Percentiles rank a stretch among this genome's conserved stretches.
Conservation (phyloP, 208 protist genomes). For the Trypanosoma congolense region DNA sequence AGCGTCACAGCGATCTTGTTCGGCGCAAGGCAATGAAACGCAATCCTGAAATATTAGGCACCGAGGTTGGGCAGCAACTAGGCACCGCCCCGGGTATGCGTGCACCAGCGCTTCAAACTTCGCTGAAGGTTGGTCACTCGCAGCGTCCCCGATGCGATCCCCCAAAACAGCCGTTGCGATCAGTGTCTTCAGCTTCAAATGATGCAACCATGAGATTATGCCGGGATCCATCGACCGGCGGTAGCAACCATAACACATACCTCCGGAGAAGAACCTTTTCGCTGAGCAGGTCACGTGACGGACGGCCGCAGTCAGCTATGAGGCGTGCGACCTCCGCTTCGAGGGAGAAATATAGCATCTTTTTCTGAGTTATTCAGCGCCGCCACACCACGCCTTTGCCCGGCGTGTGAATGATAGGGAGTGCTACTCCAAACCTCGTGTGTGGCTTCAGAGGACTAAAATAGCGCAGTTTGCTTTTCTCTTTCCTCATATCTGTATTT, state of each 20-base stretch:
- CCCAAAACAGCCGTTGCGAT: neutral
- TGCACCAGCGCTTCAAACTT: neutral
- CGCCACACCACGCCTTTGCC: too few relatives aligned
- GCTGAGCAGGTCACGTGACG: neutral
- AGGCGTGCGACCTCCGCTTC: neutral
- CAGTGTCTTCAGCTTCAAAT: neutral
- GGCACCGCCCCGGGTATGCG: slow-evolving; percentile 4
- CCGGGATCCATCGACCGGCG: neutral
- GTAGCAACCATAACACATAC: neutral
- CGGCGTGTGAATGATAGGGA: too few relatives aligned
- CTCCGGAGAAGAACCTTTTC: neutral
- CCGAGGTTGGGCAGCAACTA: neutral
- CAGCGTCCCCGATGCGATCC: neutral
- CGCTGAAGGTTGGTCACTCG: neutral
- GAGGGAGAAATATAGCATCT: neutral
- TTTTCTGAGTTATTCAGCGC: neutral
- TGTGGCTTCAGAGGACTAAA: too few relatives aligned
- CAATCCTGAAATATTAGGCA: slow-evolving; percentile 6
- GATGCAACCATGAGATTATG: neutral
- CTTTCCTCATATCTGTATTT: too few relatives aligned
- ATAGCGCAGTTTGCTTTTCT: too few relatives aligned
- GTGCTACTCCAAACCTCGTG: too few relatives aligned
- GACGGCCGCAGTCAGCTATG: neutral
- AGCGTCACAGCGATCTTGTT: slow-evolving; percentile 8
- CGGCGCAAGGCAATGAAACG: slow-evolving; percentile 9